A percentile compares a stretch with the other conserved stretches of the same genome.
Evolutionary conservation across 345 rosid genomes (phyloP).

Genomic region (Acer saccharum): DNA sequence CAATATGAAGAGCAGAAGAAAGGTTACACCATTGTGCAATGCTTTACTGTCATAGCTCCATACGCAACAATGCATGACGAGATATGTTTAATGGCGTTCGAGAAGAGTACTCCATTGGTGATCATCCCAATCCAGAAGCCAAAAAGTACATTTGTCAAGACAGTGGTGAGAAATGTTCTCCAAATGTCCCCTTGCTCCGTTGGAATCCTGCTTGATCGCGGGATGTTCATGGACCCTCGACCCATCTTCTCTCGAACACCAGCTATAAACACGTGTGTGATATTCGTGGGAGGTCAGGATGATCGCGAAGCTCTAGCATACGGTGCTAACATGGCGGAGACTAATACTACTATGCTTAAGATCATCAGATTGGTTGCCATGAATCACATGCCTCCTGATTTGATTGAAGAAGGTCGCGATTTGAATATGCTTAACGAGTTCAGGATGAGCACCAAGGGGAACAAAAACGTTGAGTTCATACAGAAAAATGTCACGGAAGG

Average conservation of each 20-base stretch:
- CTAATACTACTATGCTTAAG: slow-evolving; percentile 31
- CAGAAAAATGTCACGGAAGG: background rate
- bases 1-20: slow-evolving; percentile 19
- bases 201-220: slow-evolving; percentile 33
- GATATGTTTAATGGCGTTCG: slow-evolving; percentile 38
- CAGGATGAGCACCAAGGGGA: background rate
- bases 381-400: background rate
- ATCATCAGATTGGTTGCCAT: slow-evolving; percentile 28
- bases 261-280: slow-evolving; percentile 16
- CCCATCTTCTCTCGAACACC: background rate
- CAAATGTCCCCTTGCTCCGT: slow-evolving; percentile 40
- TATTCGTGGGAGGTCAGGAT: slow-evolving; percentile 52
- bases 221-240: slow-evolving; percentile 1
- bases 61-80: slow-evolving; percentile 45
- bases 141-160: slow-evolving; percentile 15
- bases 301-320: slow-evolving; percentile 49
- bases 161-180: slow-evolving; percentile 29
- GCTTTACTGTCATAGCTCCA: slow-evolving; percentile 41
- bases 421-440: background rate
- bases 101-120: slow-evolving; percentile 34
- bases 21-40: slow-evolving; percentile 23
- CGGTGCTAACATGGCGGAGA: slow-evolving; percentile 29
- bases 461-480: background rate
- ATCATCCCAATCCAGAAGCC: slow-evolving; percentile 33
- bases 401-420: background rate